phyloP scores from a whole-genome alignment of 2,329 filamentous ascomycete genomes.

The Exophiala alcalophila region DNA sequence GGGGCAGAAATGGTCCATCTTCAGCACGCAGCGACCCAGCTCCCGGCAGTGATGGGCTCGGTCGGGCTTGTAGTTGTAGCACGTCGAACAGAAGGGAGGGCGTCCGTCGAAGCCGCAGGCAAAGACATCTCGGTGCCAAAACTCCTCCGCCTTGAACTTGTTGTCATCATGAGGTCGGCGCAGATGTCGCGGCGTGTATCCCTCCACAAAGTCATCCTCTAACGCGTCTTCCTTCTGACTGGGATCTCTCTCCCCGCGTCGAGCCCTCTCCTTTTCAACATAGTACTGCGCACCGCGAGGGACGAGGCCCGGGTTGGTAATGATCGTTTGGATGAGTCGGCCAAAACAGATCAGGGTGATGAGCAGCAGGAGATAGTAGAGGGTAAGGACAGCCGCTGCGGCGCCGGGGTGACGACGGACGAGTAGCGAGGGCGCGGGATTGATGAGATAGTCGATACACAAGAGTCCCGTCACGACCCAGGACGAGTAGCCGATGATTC shows the following conservation, averaged over 20 bases:
- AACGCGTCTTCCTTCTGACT: conserved; percentile 21
- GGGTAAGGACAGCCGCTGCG: conserved; percentile 66
- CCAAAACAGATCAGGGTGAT: conserved; percentile 66
- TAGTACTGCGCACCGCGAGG: conserved; percentile 56
- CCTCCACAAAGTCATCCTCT: conserved; percentile 15
- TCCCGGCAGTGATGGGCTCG: conserved; percentile 83
- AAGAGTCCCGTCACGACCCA: conserved; percentile 68
- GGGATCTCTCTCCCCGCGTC: conserved; percentile 19
- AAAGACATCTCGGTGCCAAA: conserved; percentile 68
- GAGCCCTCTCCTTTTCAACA: conserved; percentile 31
- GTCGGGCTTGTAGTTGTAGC: conserved; percentile 83
- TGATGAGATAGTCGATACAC: conserved; percentile 69
- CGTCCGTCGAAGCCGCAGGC: conserved; percentile 77
- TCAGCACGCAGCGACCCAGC: conserved; percentile 73
- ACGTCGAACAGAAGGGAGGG: conserved; percentile 83
- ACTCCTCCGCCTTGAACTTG: conserved; percentile 30
- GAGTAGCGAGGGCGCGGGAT: conserved; percentile 41
- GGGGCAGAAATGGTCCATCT: conserved; percentile 95
- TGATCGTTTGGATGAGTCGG: conserved; percentile 66
- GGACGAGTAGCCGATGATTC: conserved; percentile 64
- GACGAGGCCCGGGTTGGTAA: conserved; percentile 69
- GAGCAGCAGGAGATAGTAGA: conserved; percentile 71
- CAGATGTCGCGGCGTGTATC: conserved; percentile 13
- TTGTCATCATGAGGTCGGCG: conserved; percentile 29
- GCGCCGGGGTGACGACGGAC: conserved; percentile 50